Base-by-base conservation (phyloP, 495 filamentous ascomycete species). In the Podospora fimiseda region DNA sequence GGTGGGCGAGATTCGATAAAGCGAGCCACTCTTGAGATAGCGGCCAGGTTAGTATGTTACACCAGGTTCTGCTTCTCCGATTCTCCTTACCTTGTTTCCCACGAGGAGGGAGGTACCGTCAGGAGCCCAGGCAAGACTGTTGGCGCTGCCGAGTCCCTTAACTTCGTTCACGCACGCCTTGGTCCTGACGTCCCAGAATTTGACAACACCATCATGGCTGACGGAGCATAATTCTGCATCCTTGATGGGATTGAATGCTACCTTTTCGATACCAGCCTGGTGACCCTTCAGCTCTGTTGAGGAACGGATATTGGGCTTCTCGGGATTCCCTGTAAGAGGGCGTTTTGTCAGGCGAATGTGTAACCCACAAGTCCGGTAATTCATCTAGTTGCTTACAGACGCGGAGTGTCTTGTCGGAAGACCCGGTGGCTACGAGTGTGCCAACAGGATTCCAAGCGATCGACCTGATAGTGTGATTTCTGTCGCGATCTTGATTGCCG, bases 391-490 rank as follows among this genome's bases (percentile, higher is more conserved):
- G 71, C 73, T 61, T 61, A 74, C 71, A 75, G 37, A 95, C 89
- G 43, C 90, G 84, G 22, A 97, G 68, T 11, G 89, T 89, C 48
- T 85, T 84, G 65, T 95, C 88, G 8, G 81, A 76, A 19, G 89
- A 81, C 37, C 89, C 94, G 2, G 90, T 91, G 1, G 94, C 93
- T 55, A 98, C 84, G 11, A 94, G 76, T 21, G 80, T 87, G 21
- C 94, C 91, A 0, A 88, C 76, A 5, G 90, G 86, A 59, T 90
- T 95, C 93, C 93, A 98, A 54, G 86, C 84, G 59, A 98, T 79
- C 14, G 87, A 84, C 30, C 87, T 83, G 23, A 81, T 63, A 20
- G 72, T 77, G 52, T 9, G 36, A 30, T 23, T 30, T n/a, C 23
- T n/a, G 33, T 14, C 44, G n/a, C n/a, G n/a, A n/a, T n/a, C n/a